Base-by-base conservation (phyloP, 768 basidiomycete species). In the Pseudohyphozyma bogoriensis region DNA sequence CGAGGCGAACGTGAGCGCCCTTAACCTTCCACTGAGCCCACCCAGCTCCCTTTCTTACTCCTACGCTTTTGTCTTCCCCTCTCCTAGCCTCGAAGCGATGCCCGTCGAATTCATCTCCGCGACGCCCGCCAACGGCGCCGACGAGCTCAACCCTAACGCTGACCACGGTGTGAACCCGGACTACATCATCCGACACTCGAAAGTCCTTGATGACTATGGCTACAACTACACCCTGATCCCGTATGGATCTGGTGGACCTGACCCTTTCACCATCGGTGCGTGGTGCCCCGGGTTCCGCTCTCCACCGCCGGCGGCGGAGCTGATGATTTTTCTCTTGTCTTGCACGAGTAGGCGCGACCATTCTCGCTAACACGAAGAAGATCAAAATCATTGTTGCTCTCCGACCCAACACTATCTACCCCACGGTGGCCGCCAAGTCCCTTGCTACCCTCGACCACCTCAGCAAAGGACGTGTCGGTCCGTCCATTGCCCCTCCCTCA, bases 51-150 rank as follows among this genome's bases (percentile, higher is more conserved):
- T 65, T 32, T 11, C 11, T 28, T 59, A 65, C 56, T 35, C 53
- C 4, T n/a, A 45, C 56, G 9, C 56, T 8, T 65, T 66, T 55
- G 51, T 73, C 79, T 83, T 87, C 74, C 60, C 62, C 29, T 3
- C 55, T 3, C 61, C 65, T 4, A 1, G 35, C 0, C 59, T 58
- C 32, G n/a, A n/a, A n/a, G n/a, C n/a, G n/a, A 47, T 47, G 46
- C 11, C 46, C 9, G 28, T 31, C 46, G 46, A 47, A 31, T 47
- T 47, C 46, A 47, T 47, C 46, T 26, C 20, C 26, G 16, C n/a
- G 9, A 47, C 46, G 10, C 46, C 46, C n/a, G 28, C 46, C 15
- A 47, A 47, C 46, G 46, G 24, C 10, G 28, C 26, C 28, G n/a
- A 26, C 10, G 46, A 47, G 46, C 18, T 26, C 4, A 31, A 26